Percentiles rank a stretch among this genome's conserved stretches.
phyloP scores from a whole-genome alignment of 2,329 filamentous ascomycete genomes.

The Truncatella angustata region DNA sequence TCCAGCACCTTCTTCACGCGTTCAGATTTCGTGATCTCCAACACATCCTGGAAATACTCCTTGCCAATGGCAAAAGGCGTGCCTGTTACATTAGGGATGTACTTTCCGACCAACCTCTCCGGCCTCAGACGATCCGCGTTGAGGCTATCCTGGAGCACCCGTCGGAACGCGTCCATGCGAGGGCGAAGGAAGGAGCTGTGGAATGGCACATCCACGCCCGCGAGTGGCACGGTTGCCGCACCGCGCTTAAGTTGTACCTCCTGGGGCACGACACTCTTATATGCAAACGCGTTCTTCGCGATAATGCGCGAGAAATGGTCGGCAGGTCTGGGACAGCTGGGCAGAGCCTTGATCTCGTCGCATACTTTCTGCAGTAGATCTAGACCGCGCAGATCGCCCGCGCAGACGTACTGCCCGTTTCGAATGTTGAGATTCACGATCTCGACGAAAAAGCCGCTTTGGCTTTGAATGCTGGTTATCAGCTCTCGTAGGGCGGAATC shows the following conservation, averaged over 20 bases:
- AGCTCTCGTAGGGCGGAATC: conserved; percentile 21
- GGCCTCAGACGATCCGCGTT: conserved; percentile 20
- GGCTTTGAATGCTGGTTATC: conserved; percentile 20
- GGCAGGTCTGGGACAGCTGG: neutral
- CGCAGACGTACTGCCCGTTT: conserved; percentile 34
- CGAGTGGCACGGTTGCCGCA: conserved; percentile 27
- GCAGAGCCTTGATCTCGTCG: conserved; percentile 59
- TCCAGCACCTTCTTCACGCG: conserved; percentile 19
- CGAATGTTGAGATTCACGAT: conserved; percentile 33
- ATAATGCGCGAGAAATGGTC: conserved; percentile 31
- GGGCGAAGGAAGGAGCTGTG: conserved; percentile 25
- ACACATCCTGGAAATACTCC: conserved; percentile 23
- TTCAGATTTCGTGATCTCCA: conserved; percentile 18
- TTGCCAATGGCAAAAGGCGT: conserved; percentile 27
- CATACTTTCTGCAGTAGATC: conserved; percentile 54
- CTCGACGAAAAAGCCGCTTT: conserved; percentile 25
- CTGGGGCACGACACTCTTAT: conserved; percentile 9
- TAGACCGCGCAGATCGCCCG: conserved; percentile 31
- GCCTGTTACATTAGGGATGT: conserved; percentile 33
- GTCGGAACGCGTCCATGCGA: conserved; percentile 26
- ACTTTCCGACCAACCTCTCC: conserved; percentile 27
- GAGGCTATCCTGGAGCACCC: conserved; percentile 24
- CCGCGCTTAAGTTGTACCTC: conserved; percentile 20
- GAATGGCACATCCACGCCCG: conserved; percentile 32
- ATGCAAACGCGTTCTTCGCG: conserved; percentile 8